Conservation (phyloP, 1,284 basidiomycete species). For the Mycena sp. region DNA sequence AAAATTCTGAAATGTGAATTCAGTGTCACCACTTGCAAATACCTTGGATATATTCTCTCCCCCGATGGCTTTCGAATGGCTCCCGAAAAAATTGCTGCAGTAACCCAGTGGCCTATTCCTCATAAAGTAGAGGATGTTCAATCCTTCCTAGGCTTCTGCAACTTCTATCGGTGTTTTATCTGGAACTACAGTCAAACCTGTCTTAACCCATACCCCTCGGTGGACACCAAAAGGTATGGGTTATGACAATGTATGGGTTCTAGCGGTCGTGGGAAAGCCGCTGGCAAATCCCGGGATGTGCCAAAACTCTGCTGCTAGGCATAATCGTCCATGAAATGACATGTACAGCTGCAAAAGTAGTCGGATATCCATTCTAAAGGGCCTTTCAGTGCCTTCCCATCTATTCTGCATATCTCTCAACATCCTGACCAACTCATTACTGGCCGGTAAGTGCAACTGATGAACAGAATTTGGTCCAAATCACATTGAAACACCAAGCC, state of each 20-base stretch:
- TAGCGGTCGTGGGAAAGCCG: not conserved
- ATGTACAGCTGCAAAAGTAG: not conserved
- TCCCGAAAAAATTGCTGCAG: too few relatives aligned
- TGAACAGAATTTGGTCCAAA: not conserved
- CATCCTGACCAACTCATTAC: not conserved
- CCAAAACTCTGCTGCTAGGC: not conserved
- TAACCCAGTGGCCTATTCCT: too few relatives aligned
- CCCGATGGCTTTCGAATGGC: too few relatives aligned
- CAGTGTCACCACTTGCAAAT: too few relatives aligned
- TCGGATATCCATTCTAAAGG: not conserved
- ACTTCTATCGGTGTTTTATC: too few relatives aligned
- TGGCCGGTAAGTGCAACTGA: not conserved
- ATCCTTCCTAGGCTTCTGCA: too few relatives aligned
- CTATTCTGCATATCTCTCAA: not conserved
- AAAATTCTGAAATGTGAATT: too few relatives aligned
- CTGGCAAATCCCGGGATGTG: conserved; percentile 1
- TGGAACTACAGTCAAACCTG: too few relatives aligned
- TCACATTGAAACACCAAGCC: not conserved
- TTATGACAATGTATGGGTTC: conserved; percentile 2
- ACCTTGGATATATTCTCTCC: too few relatives aligned
- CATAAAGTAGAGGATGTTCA: too few relatives aligned
- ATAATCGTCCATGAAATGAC: not conserved
- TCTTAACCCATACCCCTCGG: not conserved
- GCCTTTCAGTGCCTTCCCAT: not conserved
- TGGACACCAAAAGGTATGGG: not conserved